Evolutionary conservation across 805 yeast genomes (phyloP), one percentile per base, ranked within the genome.

Genomic region (Blastobotrys robertii): DNA sequence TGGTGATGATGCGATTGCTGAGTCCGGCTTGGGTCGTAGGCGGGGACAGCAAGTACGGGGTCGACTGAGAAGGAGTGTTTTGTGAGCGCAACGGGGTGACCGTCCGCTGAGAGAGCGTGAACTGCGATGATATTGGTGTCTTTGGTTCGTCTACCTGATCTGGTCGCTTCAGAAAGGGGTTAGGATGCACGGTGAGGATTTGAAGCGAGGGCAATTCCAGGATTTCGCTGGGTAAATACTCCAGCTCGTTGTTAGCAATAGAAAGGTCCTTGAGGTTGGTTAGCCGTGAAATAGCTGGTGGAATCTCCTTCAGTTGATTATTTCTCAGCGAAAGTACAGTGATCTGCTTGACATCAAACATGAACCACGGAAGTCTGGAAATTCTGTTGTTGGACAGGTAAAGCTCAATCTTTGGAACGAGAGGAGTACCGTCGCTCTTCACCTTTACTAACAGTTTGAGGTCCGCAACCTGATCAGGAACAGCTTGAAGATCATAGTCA

Each of bases 381-480:
- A 66, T 47, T 1, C 28, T 10, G 47, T 66, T 66, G 37, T 51
- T 46, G 11, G 53, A 46, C 32, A 67, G 49, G 41, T 51, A 56
- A 37, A 67, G 34, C 30, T 54, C 51, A 36, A 65, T 46, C 30
- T 44, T 35, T 14, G 62, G 55, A 8, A 44, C 46, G 35, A 56
- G 44, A 12, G 56, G 45, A 15, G 49, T 52, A 8, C 44, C 49
- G n/a, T 28, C 38, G 8, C 37, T 31, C 38, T 38, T 44, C 19
- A 46, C 32, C 16, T 41, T 33, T 6, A 61, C 61, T 28, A 62
- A 45, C 39, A 56, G 48, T 29, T 48, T 46, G 34, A 66, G 52
- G 40, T 66, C 70, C 5, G 44, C 50, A 35, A 64, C 49, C 25
- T 60, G 67, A 7, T 40, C 48, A 1, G 71, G 71, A 7, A 67